Conservation (phyloP, 176 grass and related monocot species). For the bread wheat (Triticum aestivum) region DNA sequence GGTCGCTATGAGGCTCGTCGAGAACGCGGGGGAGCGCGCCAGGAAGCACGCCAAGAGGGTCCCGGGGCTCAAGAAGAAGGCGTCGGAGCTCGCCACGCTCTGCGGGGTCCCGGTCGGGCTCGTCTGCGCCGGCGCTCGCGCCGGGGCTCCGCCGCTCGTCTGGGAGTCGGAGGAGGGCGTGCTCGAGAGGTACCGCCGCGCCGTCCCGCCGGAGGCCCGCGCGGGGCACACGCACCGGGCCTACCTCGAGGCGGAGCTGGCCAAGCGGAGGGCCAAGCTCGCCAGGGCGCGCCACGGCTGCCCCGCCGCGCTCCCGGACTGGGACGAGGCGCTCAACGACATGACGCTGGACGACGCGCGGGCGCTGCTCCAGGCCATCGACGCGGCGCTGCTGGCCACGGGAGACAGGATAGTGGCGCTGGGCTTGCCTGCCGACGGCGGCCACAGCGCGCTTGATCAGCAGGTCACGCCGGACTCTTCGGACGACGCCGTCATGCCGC, state of each 20-base stretch:
- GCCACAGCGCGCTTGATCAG: background rate
- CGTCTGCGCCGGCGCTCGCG: background rate
- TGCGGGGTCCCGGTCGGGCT: slow-evolving; percentile 35
- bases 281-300: slow-evolving; percentile 4
- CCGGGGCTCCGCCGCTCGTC: background rate
- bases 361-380: background rate
- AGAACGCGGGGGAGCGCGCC: background rate
- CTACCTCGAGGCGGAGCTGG: slow-evolving; percentile 11
- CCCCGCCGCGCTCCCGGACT: background rate
- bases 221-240: slow-evolving; percentile 14
- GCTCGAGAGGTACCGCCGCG: slow-evolving; percentile 18
- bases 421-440: background rate
- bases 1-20: background rate
- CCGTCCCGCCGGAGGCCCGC: background rate
- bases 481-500: background rate
- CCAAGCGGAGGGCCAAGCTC: slow-evolving; percentile 35
- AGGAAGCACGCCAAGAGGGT: background rate
- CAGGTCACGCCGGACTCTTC: background rate
- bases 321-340: slow-evolving; percentile 26
- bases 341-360: background rate
- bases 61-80: slow-evolving; percentile 14
- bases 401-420: background rate
- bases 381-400: background rate
- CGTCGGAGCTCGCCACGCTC: slow-evolving; percentile 2
- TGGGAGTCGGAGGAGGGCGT: slow-evolving; percentile 38